phyloP scores from a whole-genome alignment of 805 yeast species.

The Saturnispora gosingensis region DNA sequence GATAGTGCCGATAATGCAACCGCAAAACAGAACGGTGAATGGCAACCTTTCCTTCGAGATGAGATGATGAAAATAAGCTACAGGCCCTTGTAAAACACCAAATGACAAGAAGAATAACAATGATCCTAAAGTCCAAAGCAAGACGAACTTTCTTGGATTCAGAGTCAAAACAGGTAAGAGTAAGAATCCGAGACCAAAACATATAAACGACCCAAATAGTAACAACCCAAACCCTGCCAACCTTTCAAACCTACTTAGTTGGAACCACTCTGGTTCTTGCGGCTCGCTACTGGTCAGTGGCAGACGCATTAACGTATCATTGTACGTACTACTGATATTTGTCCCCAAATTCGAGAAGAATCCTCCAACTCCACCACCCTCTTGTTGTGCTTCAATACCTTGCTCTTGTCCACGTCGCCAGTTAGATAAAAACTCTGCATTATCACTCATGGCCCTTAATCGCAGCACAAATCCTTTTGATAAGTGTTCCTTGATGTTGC shows the following conservation, averaged over 20 bases:
- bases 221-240: slow-evolving; percentile 70
- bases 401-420: slow-evolving; percentile 17
- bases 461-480: not conserved
- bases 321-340: slow-evolving; percentile 12
- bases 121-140: slow-evolving; percentile 87
- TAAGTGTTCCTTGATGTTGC: not conserved
- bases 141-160: slow-evolving; percentile 85
- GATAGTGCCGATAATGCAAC: slow-evolving; percentile 70
- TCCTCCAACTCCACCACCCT: slow-evolving; percentile 1
- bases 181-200: slow-evolving; percentile 74
- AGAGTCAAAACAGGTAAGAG: slow-evolving; percentile 83
- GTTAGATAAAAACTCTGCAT: slow-evolving; percentile 22
- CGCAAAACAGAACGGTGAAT: slow-evolving; percentile 71
- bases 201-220: slow-evolving; percentile 63
- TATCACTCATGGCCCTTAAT: slow-evolving; percentile 11
- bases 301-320: slow-evolving; percentile 37
- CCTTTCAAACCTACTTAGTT: slow-evolving; percentile 69
- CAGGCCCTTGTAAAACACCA: slow-evolving; percentile 88
- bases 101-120: slow-evolving; percentile 78
- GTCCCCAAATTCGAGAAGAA: slow-evolving; percentile 12
- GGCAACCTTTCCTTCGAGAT: slow-evolving; percentile 67
- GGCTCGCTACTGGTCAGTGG: slow-evolving; percentile 53
- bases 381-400: slow-evolving; percentile 2
- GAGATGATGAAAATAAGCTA: slow-evolving; percentile 66
- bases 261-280: slow-evolving; percentile 73